Conservation (phyloP, 1,284 basidiomycete genomes). For the Anthracocystis setariae region DNA sequence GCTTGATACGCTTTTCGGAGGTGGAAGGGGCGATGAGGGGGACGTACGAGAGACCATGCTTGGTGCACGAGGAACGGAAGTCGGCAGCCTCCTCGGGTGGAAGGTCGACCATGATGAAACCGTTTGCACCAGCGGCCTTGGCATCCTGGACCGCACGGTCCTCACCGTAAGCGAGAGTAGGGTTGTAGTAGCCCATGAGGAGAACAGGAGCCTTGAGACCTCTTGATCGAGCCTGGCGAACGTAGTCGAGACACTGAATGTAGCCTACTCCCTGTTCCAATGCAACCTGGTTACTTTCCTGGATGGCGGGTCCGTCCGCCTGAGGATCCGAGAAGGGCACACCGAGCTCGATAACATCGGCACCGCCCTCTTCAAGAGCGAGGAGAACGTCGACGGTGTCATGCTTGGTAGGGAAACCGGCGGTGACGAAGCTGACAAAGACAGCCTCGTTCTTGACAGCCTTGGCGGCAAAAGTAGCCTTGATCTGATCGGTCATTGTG, state of each 20-base stretch:
- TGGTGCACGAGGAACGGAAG: conserved; percentile 87
- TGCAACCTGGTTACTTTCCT: conserved; percentile 77
- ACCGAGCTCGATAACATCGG: conserved; percentile 95
- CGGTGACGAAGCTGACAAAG: conserved; percentile 66
- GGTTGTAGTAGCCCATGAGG: conserved; percentile 84
- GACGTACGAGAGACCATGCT: conserved; percentile 89
- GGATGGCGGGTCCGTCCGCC: conserved; percentile 87
- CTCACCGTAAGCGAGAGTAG: conserved; percentile 92
- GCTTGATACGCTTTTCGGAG: conserved; percentile 83
- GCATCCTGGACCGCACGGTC: conserved; percentile 91
- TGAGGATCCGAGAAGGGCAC: conserved; percentile 95
- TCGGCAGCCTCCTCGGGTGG: conserved; percentile 94
- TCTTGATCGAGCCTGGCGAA: conserved; percentile 80
- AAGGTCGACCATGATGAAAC: conserved; percentile 96
- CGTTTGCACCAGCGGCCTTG: conserved; percentile 87
- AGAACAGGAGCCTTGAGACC: conserved; percentile 88
- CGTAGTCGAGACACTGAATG: conserved; percentile 73
- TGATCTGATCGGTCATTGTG: conserved; percentile 61
- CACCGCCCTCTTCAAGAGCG: conserved; percentile 89
- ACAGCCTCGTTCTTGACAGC: conserved; percentile 63
- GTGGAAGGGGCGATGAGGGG: conserved; percentile 96
- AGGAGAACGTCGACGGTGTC: conserved; percentile 89
- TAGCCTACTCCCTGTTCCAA: conserved; percentile 62
- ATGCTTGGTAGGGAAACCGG: conserved; percentile 62
- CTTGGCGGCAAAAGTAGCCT: conserved; percentile 57